phyloP scores from a whole-genome alignment of 768 basidiomycete species.

The Rhizopogon vesiculosus region DNA sequence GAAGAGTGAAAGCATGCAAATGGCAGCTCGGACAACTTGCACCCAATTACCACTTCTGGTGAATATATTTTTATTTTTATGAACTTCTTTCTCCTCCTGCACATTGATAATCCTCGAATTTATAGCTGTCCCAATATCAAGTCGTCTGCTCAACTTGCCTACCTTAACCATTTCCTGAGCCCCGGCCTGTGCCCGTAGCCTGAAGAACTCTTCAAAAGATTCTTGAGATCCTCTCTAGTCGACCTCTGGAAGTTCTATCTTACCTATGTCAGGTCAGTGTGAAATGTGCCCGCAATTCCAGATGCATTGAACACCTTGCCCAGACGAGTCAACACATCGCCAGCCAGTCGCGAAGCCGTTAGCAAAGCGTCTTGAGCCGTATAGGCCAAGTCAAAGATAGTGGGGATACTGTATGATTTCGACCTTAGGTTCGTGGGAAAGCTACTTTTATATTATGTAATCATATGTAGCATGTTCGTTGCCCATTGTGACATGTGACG shows the following conservation, averaged over 20 bases:
- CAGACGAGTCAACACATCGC: too few species aligned
- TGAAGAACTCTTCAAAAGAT: conserved; percentile 78
- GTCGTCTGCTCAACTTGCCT: conserved; percentile 82
- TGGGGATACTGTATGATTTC: background rate
- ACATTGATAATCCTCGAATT: conserved; percentile 11
- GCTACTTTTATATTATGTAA: background rate
- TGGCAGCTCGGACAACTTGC: too few species aligned
- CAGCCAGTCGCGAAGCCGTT: too few species aligned
- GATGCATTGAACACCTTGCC: conserved; percentile 7
- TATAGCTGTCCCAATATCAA: conserved; percentile 27
- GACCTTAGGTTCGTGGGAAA: background rate
- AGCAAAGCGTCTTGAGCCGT: too few species aligned
- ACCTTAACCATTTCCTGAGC: conserved; percentile 73
- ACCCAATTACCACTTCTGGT: too few species aligned
- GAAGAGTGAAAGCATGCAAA: too few species aligned
- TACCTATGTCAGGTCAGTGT: conserved; percentile 88
- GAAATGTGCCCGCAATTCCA: conserved; percentile 6
- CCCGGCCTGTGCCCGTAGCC: conserved; percentile 67
- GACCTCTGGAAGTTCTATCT: conserved; percentile 89
- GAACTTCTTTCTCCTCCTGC: too few species aligned
- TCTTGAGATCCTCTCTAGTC: conserved; percentile 79
- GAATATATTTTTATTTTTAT: too few species aligned
- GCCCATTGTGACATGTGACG: background rate
- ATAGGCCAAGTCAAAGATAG: too few species aligned
- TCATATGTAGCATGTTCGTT: background rate